phyloP scores from a whole-genome alignment of 257 asterid genomes.

The Solanum habrochaites region DNA sequence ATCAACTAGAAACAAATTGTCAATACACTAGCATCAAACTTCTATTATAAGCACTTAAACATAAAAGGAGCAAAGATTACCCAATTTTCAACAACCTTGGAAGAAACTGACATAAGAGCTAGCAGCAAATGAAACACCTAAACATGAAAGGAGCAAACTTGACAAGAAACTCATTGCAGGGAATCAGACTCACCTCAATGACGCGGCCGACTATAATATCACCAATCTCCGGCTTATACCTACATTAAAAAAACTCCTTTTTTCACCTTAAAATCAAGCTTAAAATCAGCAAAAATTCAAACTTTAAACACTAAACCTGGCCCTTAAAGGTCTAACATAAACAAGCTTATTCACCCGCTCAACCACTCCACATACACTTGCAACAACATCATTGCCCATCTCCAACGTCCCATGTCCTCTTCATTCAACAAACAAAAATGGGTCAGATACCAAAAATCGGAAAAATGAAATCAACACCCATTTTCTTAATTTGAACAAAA shows the following conservation, averaged over 20 bases:
- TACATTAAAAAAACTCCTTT: background rate
- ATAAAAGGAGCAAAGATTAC: background rate
- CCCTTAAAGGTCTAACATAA: conserved; percentile 65
- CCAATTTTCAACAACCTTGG: background rate
- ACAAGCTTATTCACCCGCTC: conserved; percentile 94
- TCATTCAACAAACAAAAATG: conserved; percentile 7
- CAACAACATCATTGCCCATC: conserved; percentile 55
- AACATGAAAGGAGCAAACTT: background rate
- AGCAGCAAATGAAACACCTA: background rate
- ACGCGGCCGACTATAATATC: conserved; percentile 94
- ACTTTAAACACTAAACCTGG: conserved; percentile 34
- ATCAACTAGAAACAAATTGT: background rate
- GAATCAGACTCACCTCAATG: conserved; percentile 44
- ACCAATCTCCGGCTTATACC: conserved; percentile 94
- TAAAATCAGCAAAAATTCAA: background rate
- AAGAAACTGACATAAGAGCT: background rate
- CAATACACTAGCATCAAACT: background rate
- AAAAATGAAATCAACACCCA: background rate
- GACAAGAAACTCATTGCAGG: background rate
- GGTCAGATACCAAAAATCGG: background rate
- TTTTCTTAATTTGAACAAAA: background rate
- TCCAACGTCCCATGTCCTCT: conserved; percentile 97
- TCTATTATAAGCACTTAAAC: background rate
- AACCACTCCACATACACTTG: conserved; percentile 83
- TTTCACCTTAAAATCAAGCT: background rate